Base-by-base conservation (phyloP, 192 early-diverging fungal genomes). In the Linnemannia elongata region DNA sequence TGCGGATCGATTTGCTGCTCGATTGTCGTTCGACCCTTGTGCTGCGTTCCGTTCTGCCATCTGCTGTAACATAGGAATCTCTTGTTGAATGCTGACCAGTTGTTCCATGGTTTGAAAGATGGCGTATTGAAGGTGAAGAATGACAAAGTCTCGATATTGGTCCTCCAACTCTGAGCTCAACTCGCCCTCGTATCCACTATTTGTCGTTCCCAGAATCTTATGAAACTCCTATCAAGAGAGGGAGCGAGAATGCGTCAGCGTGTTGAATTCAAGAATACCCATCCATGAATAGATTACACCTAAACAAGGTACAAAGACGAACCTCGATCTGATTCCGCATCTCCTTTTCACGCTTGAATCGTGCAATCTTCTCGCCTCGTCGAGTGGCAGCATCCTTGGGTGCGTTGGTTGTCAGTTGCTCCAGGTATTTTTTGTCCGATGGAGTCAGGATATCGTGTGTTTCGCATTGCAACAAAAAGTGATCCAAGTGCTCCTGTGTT, bases 271-370 rank as follows among this genome's bases (percentile, higher is more conserved):
- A 33, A 30, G 12, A 12, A 33, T 0, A 13, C 0, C 27, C 74
- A 35, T 74, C 22, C 44, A 2, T 12, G 44, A 15, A 18, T 0
- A 24, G 8, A 30, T 4, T 72, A 17, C 69, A 76, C n/a, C 38
- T 8, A 41, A 54, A 10, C 39, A 36, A 33, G 30, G 35, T 33
- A 18, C 2, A 44, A 17, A 42, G 35, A 27, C 35, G 27, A 45
- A 89, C 87, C 44, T 92, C 86, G 45, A 95, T 89, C 69, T 90
- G 89, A 44, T 90, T 87, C 79, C 92, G 93, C n/a, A 92, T 82
- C 33, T 91, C 92, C 82, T 96, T 94, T 82, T 98, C 97, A 13
- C 96, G 90, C 72, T 96, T 95, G 75, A 92, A 94, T 2, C 95
- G 90, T 1, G 90, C 93, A 87, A 97, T 95, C 81, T 98, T 96